Base-by-base conservation (phyloP, 768 basidiomycete species). In the Mycena maculata region DNA sequence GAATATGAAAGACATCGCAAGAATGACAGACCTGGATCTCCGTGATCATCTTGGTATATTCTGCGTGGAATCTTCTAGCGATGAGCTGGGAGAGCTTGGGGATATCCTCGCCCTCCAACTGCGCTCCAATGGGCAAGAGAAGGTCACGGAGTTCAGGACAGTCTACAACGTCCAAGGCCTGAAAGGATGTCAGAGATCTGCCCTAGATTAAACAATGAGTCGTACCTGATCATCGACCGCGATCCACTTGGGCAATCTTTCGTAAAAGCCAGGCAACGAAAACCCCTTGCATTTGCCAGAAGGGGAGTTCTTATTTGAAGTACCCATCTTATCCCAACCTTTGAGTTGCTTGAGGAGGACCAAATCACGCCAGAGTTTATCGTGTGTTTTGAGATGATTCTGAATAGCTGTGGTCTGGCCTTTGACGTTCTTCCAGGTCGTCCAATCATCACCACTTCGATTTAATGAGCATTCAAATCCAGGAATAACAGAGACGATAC, bases 111-210 rank as follows among this genome's bases (percentile, higher is more conserved):
- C 78, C 76, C 16, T 63, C 27, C 12, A 78, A 50, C 9, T 74
- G 50, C 0, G 61, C 63, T 5, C 74, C 70, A 16, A 78, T 44
- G 28, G 73, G 74, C 2, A 73, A 58, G 4, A 78, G 65, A 3
- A 80, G 67, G 8, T 75, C 74, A 0, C 75, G 73, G 30, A 80
- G 66, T 33, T 77, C 75, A 2, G 59, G 53, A 22, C 60, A 68
- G 38, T 78, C 76, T 4, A 77, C 62, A 39, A 75, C 72, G 62
- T 75, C 72, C n/a, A 78, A 47, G 2, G 77, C 73, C 78, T 80
- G 33, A 5, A 55, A 12, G 33, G 33, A 63, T 50, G 16, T 42
- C 36, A 38, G 11, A 31, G 18, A 59, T 7, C 20, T 20, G 23
- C 9, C 9, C 28, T 18, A 41, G 9, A 47, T 25, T 28, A 23